Conservation (phyloP, 257 asterid species). For the Solanum okadae region DNA sequence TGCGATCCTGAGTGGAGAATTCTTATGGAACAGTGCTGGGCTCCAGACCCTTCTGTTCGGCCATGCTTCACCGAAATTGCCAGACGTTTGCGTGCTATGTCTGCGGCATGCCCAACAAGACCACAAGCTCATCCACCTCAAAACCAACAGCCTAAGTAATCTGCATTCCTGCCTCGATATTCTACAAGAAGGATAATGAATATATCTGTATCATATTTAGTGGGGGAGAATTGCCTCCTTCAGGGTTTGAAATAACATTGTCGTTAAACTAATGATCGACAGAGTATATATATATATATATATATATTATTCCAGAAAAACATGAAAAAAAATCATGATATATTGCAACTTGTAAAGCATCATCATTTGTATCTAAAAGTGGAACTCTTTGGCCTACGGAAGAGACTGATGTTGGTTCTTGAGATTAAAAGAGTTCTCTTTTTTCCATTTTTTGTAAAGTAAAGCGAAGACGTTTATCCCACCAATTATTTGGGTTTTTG, state of each 20-base stretch:
- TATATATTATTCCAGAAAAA: neutral
- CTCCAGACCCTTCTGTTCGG: slow-evolving; percentile 72
- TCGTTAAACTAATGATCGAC: neutral
- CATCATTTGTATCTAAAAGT: neutral
- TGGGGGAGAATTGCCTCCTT: neutral
- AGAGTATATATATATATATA: neutral
- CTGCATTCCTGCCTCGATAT: neutral
- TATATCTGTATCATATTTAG: neutral
- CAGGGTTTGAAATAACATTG: neutral
- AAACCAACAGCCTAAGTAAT: slow-evolving; percentile 36
- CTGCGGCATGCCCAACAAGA: slow-evolving; percentile 38
- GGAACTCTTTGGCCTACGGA: neutral
- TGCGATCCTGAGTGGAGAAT: slow-evolving; percentile 74
- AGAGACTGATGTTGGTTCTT: neutral
- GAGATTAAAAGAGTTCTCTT: neutral
- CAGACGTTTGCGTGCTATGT: slow-evolving; percentile 62
- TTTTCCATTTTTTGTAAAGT: neutral
- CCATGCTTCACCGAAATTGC: slow-evolving; percentile 86
- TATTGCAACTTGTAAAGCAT: slow-evolving; percentile 2
- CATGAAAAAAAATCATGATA: neutral
- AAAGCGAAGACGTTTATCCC: neutral
- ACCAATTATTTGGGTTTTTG: neutral
- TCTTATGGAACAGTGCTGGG: slow-evolving; percentile 97
- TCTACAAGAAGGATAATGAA: neutral
- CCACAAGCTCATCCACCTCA: slow-evolving; percentile 29